Evolutionary conservation across 192 early-diverging fungal genomes (phyloP).

Genomic region (Neocallimastix lanati): DNA sequence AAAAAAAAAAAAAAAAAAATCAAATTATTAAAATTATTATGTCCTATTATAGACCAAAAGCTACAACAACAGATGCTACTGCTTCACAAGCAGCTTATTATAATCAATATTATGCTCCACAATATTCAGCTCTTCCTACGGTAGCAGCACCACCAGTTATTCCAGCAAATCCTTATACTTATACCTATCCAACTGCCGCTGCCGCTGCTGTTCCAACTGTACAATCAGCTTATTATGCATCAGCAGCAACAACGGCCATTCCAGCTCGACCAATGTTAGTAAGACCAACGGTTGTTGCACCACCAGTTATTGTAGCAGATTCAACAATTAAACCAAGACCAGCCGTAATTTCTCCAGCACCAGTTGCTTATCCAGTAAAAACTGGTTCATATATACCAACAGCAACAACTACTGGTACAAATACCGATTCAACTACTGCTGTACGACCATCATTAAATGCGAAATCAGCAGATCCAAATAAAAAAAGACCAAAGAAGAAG

Average conservation of each 20-base stretch:
- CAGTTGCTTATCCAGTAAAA: not conserved
- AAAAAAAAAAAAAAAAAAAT: no score
- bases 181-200: not conserved
- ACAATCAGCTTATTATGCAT: not conserved
- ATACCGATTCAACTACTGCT: not conserved
- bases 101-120: not conserved
- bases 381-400: no score
- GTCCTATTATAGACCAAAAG: not conserved
- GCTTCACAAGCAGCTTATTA: not conserved
- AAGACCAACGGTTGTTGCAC: not conserved
- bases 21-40: not conserved
- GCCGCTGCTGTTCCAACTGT: not conserved
- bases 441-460: not conserved
- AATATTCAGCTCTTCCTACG: not conserved
- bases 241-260: not conserved
- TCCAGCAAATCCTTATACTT: not conserved
- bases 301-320: not conserved
- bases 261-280: not conserved
- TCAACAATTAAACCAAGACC: not conserved
- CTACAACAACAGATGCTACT: not conserved
- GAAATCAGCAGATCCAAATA: not conserved
- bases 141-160: not conserved
- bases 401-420: not conserved
- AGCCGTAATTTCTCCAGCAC: not conserved
- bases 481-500: constrained; percentile 34